These are phyloP conservation scores for Anisodus acutangulus DNA, from an alignment of 257 asterid species.

Conservation along the genomic window DNA sequence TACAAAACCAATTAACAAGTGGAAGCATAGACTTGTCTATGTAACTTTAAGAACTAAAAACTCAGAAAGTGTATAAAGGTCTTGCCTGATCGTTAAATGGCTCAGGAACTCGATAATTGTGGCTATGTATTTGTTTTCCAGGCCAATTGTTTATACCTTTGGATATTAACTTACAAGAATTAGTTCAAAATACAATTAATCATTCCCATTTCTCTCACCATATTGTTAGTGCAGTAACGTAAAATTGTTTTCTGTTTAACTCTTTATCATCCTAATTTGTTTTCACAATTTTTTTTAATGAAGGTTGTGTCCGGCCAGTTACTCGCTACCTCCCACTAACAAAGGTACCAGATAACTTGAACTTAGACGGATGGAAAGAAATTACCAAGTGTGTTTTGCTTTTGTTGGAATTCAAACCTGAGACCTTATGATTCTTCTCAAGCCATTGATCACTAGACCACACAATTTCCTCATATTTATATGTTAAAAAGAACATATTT, in stretches of 20 bases:
- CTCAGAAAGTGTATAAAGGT: not conserved
- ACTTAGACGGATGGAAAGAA: not conserved
- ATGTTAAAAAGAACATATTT: not conserved
- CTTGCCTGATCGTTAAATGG: constrained; percentile 58
- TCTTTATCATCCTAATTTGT: not conserved
- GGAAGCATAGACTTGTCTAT: not conserved
- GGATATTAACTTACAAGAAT: constrained; percentile 5
- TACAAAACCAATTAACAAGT: not conserved
- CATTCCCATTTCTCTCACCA: not conserved
- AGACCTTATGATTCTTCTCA: not conserved
- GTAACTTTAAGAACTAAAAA: not conserved
- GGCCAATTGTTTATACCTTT: constrained; percentile 68
- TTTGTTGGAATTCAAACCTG: not conserved
- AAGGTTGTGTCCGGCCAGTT: not conserved
- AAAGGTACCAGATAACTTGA: not conserved
- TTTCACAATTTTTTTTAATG: not conserved
- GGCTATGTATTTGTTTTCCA: constrained; percentile 67
- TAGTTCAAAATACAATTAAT: not conserved
- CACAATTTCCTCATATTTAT: not conserved
- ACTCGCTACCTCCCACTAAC: not conserved
- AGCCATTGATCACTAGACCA: too few species aligned
- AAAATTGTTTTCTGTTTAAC: not conserved
- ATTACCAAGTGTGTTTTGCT: not conserved
- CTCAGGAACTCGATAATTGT: constrained; percentile 64
- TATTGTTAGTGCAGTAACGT: not conserved